phyloP scores from a whole-genome alignment of 257 asterid species.

The Verbena officinalis region DNA sequence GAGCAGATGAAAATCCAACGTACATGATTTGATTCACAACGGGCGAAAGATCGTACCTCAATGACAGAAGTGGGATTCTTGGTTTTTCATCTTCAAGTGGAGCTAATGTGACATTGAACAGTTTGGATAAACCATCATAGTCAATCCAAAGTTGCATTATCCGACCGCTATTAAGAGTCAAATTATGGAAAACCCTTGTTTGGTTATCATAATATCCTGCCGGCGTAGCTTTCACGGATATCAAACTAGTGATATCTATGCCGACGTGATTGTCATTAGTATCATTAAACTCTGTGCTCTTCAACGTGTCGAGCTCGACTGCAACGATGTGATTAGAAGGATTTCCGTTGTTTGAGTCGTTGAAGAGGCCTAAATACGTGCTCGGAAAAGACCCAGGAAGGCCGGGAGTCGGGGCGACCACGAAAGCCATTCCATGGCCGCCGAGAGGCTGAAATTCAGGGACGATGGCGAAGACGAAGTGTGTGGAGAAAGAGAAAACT shows the following conservation, averaged over 20 bases:
- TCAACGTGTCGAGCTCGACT: slow-evolving; percentile 62
- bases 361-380: slow-evolving; percentile 61
- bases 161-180: slow-evolving; percentile 46
- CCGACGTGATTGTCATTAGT: slow-evolving; percentile 62
- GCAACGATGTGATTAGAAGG: slow-evolving; percentile 54
- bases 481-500: slow-evolving; percentile 54
- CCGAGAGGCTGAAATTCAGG: slow-evolving; percentile 43
- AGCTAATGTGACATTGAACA: slow-evolving; percentile 49
- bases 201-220: slow-evolving; percentile 45
- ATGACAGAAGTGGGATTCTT: slow-evolving; percentile 38
- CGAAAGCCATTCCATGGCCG: slow-evolving; percentile 65
- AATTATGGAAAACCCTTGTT: slow-evolving; percentile 33
- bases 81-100: slow-evolving; percentile 46
- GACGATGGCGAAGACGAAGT: slow-evolving; percentile 56
- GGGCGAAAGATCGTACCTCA: slow-evolving; percentile 41
- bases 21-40: slow-evolving; percentile 48
- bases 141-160: slow-evolving; percentile 66
- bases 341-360: slow-evolving; percentile 48
- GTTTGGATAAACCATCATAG: slow-evolving; percentile 32
- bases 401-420: slow-evolving; percentile 51
- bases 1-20: slow-evolving; percentile 64
- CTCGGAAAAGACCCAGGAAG: slow-evolving; percentile 41
- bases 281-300: slow-evolving; percentile 44
- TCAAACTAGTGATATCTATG: slow-evolving; percentile 49
- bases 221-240: slow-evolving; percentile 27